Evolutionary conservation across 202 grass and related monocot species (phyloP).

Genomic region (Digitaria exilis): DNA sequence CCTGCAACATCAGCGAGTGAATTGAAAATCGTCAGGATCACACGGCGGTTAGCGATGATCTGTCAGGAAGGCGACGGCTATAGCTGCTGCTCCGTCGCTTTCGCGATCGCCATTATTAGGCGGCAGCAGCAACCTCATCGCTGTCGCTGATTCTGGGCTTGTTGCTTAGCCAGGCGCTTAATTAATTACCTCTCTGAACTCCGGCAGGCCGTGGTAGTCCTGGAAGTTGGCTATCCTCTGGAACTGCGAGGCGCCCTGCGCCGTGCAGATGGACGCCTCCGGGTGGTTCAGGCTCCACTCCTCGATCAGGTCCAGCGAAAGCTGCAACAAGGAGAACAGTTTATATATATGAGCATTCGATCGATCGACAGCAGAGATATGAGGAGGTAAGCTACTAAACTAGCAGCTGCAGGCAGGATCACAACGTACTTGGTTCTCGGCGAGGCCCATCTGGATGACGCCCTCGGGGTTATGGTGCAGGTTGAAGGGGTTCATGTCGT

Average conservation of each 20-base stretch:
- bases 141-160: not conserved
- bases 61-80: not conserved
- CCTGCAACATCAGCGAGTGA: conserved; percentile 40
- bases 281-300: conserved; percentile 76
- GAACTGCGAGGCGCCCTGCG: conserved; percentile 63
- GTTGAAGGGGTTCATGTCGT: conserved; percentile 75
- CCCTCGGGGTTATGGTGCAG: conserved; percentile 48
- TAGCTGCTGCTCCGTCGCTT: conserved; percentile 20
- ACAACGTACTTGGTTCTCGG: conserved; percentile 69
- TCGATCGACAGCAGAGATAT: not conserved
- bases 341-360: not conserved
- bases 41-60: conserved; percentile 5
- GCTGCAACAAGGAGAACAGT: conserved; percentile 35
- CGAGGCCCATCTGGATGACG: conserved; percentile 96
- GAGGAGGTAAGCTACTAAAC: not conserved
- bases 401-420: no score
- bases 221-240: conserved; percentile 80
- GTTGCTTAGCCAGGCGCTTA: no score
- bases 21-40: conserved; percentile 12
- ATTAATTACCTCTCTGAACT: conserved; percentile 74
- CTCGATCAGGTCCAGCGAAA: conserved; percentile 70
- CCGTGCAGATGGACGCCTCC: conserved; percentile 85
- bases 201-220: conserved; percentile 84
- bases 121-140: not conserved
- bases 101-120: not conserved